Evolutionary conservation across 139 green algal genomes (phyloP).

Genomic region (Zygnema circumcarinatum): DNA sequence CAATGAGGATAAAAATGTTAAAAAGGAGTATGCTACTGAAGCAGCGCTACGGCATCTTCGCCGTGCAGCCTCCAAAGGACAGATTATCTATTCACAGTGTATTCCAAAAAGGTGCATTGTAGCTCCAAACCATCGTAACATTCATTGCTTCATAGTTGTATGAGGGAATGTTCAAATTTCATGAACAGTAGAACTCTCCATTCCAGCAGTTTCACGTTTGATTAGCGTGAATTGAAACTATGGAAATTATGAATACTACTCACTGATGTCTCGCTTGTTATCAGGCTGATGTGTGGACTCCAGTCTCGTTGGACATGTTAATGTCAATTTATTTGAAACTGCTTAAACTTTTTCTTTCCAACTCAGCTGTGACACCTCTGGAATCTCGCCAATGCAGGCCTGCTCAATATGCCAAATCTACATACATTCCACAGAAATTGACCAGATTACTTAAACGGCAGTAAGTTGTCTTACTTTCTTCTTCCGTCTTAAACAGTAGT

Average conservation of each 20-base stretch:
- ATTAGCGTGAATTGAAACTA: neutral
- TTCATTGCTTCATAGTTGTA: too few species aligned
- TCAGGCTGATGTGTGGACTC: neutral
- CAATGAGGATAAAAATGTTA: too few species aligned
- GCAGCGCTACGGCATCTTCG: too few species aligned
- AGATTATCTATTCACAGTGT: neutral
- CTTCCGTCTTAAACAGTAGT: neutral
- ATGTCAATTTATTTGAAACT: neutral
- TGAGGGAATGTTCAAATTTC: neutral
- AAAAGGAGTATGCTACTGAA: too few species aligned
- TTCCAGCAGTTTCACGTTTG: neutral
- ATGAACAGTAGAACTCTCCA: neutral
- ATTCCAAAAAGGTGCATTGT: constrained; percentile 4
- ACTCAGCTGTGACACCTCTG: too few species aligned
- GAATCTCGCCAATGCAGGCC: too few species aligned
- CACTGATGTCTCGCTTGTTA: neutral
- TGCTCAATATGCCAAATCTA: neutral
- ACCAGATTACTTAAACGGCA: neutral
- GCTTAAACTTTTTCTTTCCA: neutral
- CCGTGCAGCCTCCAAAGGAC: too few species aligned
- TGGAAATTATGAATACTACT: neutral
- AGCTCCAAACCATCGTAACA: too few species aligned
- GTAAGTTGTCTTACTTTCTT: neutral
- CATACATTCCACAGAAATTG: neutral
- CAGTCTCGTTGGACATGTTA: neutral